Evolutionary conservation across 2,329 filamentous ascomycete species (phyloP).

Genomic region (Botryotinia globosa): DNA sequence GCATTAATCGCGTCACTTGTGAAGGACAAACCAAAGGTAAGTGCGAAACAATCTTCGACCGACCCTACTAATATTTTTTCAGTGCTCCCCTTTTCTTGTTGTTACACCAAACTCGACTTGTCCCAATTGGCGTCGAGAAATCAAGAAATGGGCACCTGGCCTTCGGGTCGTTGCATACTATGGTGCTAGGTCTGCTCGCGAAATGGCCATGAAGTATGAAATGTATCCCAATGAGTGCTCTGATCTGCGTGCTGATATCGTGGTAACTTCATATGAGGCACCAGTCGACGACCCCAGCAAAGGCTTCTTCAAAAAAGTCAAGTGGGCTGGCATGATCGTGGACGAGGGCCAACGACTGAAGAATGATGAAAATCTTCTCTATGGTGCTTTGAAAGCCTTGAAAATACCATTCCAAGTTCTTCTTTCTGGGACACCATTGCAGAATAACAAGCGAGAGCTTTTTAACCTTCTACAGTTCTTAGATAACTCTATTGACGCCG

Average conservation of each 20-base stretch:
- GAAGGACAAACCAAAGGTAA: conserved; percentile 53
- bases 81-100: conserved; percentile 87
- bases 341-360: conserved; percentile 96
- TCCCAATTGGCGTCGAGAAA: conserved; percentile 95
- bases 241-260: conserved; percentile 81
- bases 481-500: conserved; percentile 67
- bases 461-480: conserved; percentile 98
- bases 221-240: conserved; percentile 67
- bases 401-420: conserved; percentile 80
- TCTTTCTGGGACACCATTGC: conserved; percentile 83
- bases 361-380: conserved; percentile 83
- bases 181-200: conserved; percentile 70
- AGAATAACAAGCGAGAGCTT: conserved; percentile 92
- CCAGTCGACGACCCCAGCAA: conserved; percentile 70
- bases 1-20: conserved; percentile 73
- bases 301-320: conserved; percentile 64
- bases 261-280: conserved; percentile 93
- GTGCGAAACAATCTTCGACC: conserved; percentile 44
- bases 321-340: conserved; percentile 85
- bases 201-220: conserved; percentile 78
- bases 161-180: conserved; percentile 91
- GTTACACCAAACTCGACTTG: conserved; percentile 95
- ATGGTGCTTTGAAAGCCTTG: conserved; percentile 68
- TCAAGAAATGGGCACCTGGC: conserved; percentile 87
- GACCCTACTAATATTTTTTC: conserved; percentile 43